These are phyloP conservation scores for Phaeosphaeriaceae sp. DNA, from an alignment of 2,329 filamentous ascomycete species.

Conservation along the genomic window DNA sequence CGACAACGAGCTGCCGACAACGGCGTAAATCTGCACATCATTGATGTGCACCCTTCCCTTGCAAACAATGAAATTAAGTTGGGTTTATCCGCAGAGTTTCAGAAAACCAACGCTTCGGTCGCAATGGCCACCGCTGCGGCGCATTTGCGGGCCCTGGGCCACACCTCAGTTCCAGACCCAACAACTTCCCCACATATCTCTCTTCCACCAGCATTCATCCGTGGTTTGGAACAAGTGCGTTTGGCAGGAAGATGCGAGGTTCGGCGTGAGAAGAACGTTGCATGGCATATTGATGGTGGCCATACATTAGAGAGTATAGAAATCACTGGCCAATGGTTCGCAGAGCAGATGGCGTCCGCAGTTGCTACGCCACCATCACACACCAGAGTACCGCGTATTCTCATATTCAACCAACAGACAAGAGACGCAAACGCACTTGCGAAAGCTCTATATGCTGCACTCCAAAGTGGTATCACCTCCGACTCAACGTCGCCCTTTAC, in stretches of 20 bases:
- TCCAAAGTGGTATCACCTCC: constrained; percentile 47
- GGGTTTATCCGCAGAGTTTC: constrained; percentile 67
- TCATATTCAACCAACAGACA: constrained; percentile 94
- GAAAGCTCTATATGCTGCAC: constrained; percentile 64
- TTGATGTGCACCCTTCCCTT: constrained; percentile 57
- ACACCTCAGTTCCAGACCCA: constrained; percentile 48
- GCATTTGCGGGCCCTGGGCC: constrained; percentile 59
- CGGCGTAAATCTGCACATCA: constrained; percentile 54
- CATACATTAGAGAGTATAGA: constrained; percentile 86
- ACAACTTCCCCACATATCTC: constrained; percentile 37
- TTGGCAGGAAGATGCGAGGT: constrained; percentile 81
- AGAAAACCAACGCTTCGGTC: constrained; percentile 67
- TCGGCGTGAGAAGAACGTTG: constrained; percentile 59
- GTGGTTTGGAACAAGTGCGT: constrained; percentile 69
- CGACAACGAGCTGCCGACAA: constrained; percentile 61
- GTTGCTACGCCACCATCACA: constrained; percentile 36
- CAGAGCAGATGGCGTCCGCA: constrained; percentile 48
- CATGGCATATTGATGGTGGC: constrained; percentile 86
- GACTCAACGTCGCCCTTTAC: constrained; percentile 61
- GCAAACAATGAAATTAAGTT: constrained; percentile 56
- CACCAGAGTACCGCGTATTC: constrained; percentile 55
- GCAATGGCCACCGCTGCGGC: constrained; percentile 65
- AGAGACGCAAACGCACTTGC: constrained; percentile 74
- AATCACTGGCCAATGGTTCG: constrained; percentile 79
- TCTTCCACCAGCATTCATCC: constrained; percentile 67